Evolutionary conservation across 768 basidiomycete species (phyloP).

Genomic region (Daedaleopsis nitida): DNA sequence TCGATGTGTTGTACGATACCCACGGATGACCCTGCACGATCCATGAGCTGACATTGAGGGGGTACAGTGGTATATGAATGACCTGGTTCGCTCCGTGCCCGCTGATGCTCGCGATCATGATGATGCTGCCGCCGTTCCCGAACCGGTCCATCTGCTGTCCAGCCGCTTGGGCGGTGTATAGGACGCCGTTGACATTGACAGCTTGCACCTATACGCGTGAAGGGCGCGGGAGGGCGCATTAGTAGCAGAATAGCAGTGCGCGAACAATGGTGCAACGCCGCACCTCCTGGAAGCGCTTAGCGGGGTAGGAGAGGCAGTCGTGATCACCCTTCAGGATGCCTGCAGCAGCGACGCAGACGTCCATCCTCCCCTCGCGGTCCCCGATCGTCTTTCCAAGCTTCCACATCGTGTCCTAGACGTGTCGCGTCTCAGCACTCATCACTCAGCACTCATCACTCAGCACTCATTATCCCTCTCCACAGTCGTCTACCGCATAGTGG

Average conservation of each 20-base stretch:
- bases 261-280: neutral
- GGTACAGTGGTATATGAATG: neutral
- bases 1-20: conserved; percentile 77
- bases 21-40: conserved; percentile 62
- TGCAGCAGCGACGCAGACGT: conserved; percentile 77
- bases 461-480: conserved; percentile 27
- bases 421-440: neutral
- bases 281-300: conserved; percentile 60
- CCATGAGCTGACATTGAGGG: neutral
- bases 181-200: conserved; percentile 54
- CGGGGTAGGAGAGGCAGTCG: conserved; percentile 68
- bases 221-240: neutral
- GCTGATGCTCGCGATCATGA: conserved; percentile 46
- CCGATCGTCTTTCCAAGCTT: conserved; percentile 58
- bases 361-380: conserved; percentile 67
- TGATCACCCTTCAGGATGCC: conserved; percentile 59
- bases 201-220: conserved; percentile 50
- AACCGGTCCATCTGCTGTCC: conserved; percentile 38
- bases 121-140: conserved; percentile 40
- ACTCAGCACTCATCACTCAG: neutral
- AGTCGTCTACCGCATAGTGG: too few relatives aligned
- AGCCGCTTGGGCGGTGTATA: conserved; percentile 39
- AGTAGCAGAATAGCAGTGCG: neutral
- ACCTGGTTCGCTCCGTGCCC: conserved; percentile 63
- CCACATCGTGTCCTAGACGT: conserved; percentile 43